A percentile compares a stretch with the other conserved stretches of the same genome.
Conservation (phyloP, 2,329 filamentous ascomycete species). For the Apiospora marii region DNA sequence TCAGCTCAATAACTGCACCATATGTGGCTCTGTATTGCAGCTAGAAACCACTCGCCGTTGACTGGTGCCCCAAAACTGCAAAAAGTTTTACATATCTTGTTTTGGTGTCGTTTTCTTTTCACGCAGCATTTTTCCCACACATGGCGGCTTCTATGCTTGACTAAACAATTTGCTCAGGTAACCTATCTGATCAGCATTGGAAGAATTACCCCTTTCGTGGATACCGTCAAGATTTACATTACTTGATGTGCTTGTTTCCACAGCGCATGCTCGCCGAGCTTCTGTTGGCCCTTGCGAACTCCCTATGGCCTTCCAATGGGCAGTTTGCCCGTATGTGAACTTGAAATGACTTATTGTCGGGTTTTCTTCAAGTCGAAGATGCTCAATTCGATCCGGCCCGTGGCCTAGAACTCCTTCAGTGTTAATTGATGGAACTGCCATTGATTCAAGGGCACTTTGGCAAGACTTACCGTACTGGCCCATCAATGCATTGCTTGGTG, state of each 20-base stretch:
- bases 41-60: background rate
- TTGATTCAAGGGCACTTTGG: no score
- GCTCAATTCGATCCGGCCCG: background rate
- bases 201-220: background rate
- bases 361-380: background rate
- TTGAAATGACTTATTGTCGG: background rate
- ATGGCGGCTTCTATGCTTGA: background rate
- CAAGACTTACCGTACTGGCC: background rate
- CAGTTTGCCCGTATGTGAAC: background rate
- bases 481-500: background rate
- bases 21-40: background rate
- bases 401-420: background rate
- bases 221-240: background rate
- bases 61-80: background rate
- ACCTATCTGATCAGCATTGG: background rate
- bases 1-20: background rate
- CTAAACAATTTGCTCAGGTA: no score
- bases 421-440: background rate
- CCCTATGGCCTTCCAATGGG: background rate
- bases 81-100: background rate
- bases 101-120: background rate
- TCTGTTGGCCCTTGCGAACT: background rate
- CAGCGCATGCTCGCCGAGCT: no score
- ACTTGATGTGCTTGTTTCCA: background rate
- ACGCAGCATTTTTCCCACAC: background rate